Evolutionary conservation across 2,329 filamentous ascomycete genomes (phyloP), one percentile per base, ranked within the genome.

Genomic region (Teratosphaeria nubilosa): DNA sequence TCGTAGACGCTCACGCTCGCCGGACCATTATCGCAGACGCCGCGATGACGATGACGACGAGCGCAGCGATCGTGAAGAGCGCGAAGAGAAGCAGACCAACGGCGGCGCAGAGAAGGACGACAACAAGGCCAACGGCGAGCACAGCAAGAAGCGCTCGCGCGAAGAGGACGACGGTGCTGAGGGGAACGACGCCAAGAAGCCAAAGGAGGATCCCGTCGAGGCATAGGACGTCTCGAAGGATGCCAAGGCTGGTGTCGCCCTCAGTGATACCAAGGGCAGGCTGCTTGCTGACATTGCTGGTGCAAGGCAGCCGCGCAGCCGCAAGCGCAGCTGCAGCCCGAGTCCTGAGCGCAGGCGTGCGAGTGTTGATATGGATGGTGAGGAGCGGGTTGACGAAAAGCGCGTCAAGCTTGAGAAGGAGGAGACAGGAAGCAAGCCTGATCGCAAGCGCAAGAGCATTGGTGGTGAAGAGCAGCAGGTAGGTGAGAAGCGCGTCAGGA

Each of bases 101-200:
- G 55, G 37, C 22, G 55, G 37, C 25, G 37, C 37, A 20, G 32
- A 56, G 32, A 55, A 55, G 27, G 24, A 55, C 5, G 31, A 55
- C 31, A 9, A 20, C 53, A 25, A 55, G 30, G 20, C 27, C 16
- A 54, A 54, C 22, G 22, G 13, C 13, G 37, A 27, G 30, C 41
- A 31, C 45, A 45, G 22, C 32, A 52, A 51, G 52, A 37, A 22
- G 30, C 25, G 27, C 41, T n/a, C 34, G 11, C 45, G 34, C 16
- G 58, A 57, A 22, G 53, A 55, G 22, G 53, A 51, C 20, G 56
- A 52, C 24, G 53, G 53, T 31, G 56, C 52, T 25, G 25, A 25
- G 31, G 53, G 53, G 7, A 51, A 30, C 10, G 56, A 54, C n/a
- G 51, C 41, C 14, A 31, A 27, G 25, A 32, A n/a, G 51, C 22